phyloP scores from a whole-genome alignment of 805 yeast genomes.

The Metschnikowia santaceciliae region DNA sequence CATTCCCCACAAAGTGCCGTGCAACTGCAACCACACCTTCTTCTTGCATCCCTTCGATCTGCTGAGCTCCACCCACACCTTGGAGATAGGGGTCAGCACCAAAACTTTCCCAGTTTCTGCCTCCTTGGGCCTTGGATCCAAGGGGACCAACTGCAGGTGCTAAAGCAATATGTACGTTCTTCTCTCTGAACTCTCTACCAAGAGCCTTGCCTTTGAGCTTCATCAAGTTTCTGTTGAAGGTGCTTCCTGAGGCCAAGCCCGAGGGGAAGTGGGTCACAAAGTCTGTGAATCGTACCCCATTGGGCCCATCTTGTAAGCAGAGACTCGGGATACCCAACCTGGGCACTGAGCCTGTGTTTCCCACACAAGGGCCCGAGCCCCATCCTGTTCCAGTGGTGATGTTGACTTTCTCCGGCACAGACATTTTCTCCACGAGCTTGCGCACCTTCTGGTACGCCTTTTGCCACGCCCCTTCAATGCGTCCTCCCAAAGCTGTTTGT shows the following conservation, averaged over 20 bases:
- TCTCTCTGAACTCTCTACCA: slow-evolving; percentile 50
- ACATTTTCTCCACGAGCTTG: slow-evolving; percentile 51
- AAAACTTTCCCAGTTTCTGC: slow-evolving; percentile 63
- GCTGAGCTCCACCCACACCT: slow-evolving; percentile 50
- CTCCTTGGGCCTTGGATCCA: slow-evolving; percentile 60
- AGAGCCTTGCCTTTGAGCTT: slow-evolving; percentile 53
- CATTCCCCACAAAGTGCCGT: slow-evolving; percentile 58
- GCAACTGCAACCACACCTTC: slow-evolving; percentile 56
- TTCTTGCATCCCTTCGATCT: slow-evolving; percentile 53
- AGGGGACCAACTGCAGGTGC: slow-evolving; percentile 62
- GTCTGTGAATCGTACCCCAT: slow-evolving; percentile 57
- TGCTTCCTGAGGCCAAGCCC: slow-evolving; percentile 55
- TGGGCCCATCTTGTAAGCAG: slow-evolving; percentile 62
- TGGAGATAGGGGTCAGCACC: slow-evolving; percentile 60
- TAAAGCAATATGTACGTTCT: slow-evolving; percentile 52
- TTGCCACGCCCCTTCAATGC: slow-evolving; percentile 51
- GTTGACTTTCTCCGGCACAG: slow-evolving; percentile 56
- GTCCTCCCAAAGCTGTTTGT: slow-evolving; percentile 39
- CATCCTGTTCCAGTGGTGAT: slow-evolving; percentile 63
- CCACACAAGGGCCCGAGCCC: slow-evolving; percentile 60
- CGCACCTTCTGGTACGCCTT: slow-evolving; percentile 55
- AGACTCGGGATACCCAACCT: slow-evolving; percentile 50
- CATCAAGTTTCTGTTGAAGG: slow-evolving; percentile 52
- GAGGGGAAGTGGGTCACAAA: slow-evolving; percentile 55
- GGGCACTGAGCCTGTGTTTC: slow-evolving; percentile 57